Evolutionary conservation across 805 yeast species (phyloP).

Genomic region (Starmerella davenportii): DNA sequence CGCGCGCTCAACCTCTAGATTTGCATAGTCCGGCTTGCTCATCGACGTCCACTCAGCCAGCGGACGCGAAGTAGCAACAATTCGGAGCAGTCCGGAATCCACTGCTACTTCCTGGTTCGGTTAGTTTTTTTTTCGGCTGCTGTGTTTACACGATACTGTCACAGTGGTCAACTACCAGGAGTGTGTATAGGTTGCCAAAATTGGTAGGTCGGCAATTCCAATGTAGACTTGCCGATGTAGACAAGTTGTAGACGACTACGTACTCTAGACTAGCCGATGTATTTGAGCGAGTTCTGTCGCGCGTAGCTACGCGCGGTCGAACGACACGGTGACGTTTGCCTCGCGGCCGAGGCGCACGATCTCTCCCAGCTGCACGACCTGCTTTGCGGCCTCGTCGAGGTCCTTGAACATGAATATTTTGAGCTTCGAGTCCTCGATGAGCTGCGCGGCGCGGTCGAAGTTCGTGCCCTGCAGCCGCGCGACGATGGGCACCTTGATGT

Average conservation of each 20-base stretch:
- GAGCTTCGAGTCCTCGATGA: conserved; percentile 75
- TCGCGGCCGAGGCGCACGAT: conserved; percentile 32
- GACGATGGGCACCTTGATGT: conserved; percentile 82
- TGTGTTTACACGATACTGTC: too few relatives aligned
- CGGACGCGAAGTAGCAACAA: neutral
- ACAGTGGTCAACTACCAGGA: too few relatives aligned
- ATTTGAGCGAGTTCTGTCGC: too few relatives aligned
- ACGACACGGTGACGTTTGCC: conserved; percentile 32
- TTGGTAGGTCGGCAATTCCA: too few relatives aligned
- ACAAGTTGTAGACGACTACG: too few relatives aligned
- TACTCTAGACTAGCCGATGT: too few relatives aligned
- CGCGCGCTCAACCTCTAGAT: conserved; percentile 15
- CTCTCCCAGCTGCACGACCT: conserved; percentile 61
- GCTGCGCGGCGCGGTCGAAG: conserved; percentile 69
- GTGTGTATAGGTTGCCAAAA: too few relatives aligned
- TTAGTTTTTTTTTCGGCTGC: too few relatives aligned
- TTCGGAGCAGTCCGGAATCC: too few relatives aligned
- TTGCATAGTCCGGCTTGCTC: conserved; percentile 8
- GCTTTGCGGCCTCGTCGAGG: conserved; percentile 93
- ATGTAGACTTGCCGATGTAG: too few relatives aligned
- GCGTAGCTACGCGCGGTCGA: too few relatives aligned
- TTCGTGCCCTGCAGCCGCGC: conserved; percentile 98
- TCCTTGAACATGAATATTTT: conserved; percentile 83
- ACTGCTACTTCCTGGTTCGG: neutral
- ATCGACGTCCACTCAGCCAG: neutral